Evolutionary conservation across 78 protist species (phyloP).

Genomic region (Dictyostelium capitatum): DNA sequence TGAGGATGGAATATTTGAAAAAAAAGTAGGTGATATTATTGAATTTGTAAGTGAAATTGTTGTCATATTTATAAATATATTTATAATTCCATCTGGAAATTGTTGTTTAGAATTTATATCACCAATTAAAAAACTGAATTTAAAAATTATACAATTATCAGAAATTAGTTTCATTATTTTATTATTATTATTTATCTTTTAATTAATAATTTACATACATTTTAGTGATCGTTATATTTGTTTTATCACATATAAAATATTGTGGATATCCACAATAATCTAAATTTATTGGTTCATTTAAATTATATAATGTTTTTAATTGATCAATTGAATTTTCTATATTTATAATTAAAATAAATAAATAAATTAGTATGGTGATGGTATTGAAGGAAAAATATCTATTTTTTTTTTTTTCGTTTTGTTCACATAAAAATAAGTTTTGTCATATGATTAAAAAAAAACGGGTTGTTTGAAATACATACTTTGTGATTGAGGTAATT

Average conservation of each 20-base stretch:
- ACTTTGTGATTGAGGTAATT: too few relatives aligned
- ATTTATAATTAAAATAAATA: neutral
- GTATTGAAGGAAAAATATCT: too few relatives aligned
- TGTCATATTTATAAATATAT: neutral
- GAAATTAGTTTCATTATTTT: too few relatives aligned
- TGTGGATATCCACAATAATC: conserved; percentile 2
- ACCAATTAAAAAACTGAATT: conserved; percentile 15
- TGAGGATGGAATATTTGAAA: neutral
- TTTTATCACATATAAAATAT: neutral
- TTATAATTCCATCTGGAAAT: neutral
- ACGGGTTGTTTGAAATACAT: too few relatives aligned
- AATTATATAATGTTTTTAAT: neutral
- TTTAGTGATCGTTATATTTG: neutral
- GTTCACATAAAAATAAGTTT: too few relatives aligned
- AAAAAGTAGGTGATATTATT: neutral
- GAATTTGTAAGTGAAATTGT: neutral
- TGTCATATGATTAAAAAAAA: too few relatives aligned
- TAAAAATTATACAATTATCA: too few relatives aligned
- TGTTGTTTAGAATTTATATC: neutral
- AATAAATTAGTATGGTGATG: neutral
- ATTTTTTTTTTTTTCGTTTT: too few relatives aligned
- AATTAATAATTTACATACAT: neutral
- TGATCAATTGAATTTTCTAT: neutral
- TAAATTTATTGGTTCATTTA: neutral
- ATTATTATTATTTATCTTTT: neutral